Conservation (phyloP, 148 eudicot genomes). For the Pharnaceum exiguum region DNA sequence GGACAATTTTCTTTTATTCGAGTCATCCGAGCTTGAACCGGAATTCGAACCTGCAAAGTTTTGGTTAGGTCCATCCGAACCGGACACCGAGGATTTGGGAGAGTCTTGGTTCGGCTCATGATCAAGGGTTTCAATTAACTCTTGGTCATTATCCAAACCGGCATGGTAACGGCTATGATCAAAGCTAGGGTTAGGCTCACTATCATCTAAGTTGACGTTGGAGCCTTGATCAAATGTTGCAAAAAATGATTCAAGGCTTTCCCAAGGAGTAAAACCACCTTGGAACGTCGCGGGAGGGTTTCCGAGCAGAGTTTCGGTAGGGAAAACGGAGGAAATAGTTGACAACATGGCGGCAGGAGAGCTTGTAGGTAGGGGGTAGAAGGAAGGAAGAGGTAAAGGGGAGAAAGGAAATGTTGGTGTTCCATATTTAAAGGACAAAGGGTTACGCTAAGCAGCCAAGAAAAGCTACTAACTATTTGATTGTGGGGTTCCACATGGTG, state of each 20-base stretch:
- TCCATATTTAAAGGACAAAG: conserved; percentile 35
- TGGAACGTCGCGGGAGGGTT: conserved; percentile 16
- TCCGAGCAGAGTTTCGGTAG: conserved; percentile 23
- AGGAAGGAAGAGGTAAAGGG: conserved; percentile 53
- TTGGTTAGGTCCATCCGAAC: conserved; percentile 1
- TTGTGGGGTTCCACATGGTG: conserved; percentile 27
- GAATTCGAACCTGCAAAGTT: conserved; percentile 9
- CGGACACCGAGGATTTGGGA: neutral
- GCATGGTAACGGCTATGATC: conserved; percentile 11
- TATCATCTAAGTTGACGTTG: neutral
- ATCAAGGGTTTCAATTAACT: conserved; percentile 2
- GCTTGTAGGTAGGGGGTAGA: conserved; percentile 34
- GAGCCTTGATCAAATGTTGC: conserved; percentile 13
- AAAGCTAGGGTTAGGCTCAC: neutral
- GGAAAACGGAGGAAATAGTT: conserved; percentile 21
- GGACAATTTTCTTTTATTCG: neutral
- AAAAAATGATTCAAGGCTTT: conserved; percentile 25
- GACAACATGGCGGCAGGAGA: conserved; percentile 43
- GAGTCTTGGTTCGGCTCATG: conserved; percentile 17
- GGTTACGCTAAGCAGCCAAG: no score
- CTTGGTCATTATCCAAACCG: conserved; percentile 7
- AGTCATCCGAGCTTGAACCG: conserved; percentile 22
- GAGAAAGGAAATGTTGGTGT: conserved; percentile 42
- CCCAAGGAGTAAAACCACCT: conserved; percentile 38
- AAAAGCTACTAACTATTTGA: neutral